Evolutionary conservation across 169 alveolate genomes (phyloP), one percentile per base, ranked within the genome.

Genomic region (Condylostoma magnum): DNA sequence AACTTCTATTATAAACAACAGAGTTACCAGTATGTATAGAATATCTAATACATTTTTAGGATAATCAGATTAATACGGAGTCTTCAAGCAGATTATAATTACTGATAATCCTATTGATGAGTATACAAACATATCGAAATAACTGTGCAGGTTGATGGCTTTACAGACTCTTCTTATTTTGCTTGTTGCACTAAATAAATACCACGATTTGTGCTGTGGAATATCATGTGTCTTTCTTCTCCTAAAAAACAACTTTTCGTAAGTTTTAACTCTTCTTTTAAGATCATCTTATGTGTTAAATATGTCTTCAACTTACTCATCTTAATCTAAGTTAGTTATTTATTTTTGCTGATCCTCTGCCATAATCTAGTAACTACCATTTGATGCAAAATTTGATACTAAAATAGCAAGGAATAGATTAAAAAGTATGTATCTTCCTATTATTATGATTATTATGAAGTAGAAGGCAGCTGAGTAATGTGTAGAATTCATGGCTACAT

Each of bases 391-490:
- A 20, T 67, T 37, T 10, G 44, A 55, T 50, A 84, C 58, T 28
- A 85, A 52, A 65, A 85, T 82, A 22, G 92, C 92, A 34, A 85
- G 72, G 77, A 85, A 85, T 12, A 85, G 46, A 47, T 85, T 82
- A 2, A 85, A 57, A 27, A 85, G 53, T 69, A 85, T 73, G 22
- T 60, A 65, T 52, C 68, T 78, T 1, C 92, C 92, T 47, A 85
- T 52, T 12, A 77, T 50, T 27, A 85, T 52, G 6, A 76, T 8
- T 27, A 73, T 20, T 3, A 83, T 69, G 53, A 79, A 83, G 60
- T 71, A 83, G 20, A 79, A 30, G 3, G 76, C n/a, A 6, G 79
- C 83, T 6, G 34, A 65, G 28, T 25, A 76, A n/a, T 79, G 81
- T 30, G 34, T 53, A 27, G 65, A 34, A 18, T 44, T 51, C 1